phyloP scores from a whole-genome alignment of 208 protist genomes.

The Acanthamoeba lenticulata region DNA sequence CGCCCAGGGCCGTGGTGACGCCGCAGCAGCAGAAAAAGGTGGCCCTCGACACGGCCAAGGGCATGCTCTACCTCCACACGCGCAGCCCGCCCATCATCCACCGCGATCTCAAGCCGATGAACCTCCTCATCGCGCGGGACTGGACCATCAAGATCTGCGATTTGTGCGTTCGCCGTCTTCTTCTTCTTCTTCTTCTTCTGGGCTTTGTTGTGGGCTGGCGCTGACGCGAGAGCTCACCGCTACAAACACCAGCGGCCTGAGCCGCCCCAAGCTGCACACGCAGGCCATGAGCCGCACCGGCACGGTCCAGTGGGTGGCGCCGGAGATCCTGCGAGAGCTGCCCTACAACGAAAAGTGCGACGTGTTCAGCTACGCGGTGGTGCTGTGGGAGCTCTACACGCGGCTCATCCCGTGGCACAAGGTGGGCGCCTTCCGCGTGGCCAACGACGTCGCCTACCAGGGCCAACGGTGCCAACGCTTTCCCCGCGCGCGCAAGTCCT shows the following conservation, averaged over 20 bases:
- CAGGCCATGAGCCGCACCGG: conserved; percentile 51
- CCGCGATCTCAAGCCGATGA: conserved; percentile 73
- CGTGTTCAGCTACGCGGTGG: conserved; percentile 74
- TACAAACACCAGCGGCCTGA: conserved; percentile 15
- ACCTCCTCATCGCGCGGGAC: conserved; percentile 71
- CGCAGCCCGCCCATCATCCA: conserved; percentile 50
- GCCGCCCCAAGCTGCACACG: conserved; percentile 68
- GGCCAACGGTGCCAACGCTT: neutral
- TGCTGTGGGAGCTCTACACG: conserved; percentile 71
- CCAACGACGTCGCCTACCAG: conserved; percentile 15
- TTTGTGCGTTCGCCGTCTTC: conserved; percentile 10
- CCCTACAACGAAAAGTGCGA: conserved; percentile 72
- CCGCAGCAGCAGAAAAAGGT: conserved; percentile 55
- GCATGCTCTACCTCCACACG: conserved; percentile 74
- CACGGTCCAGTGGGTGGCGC: conserved; percentile 67
- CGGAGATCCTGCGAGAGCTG: conserved; percentile 74
- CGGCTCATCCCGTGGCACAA: neutral
- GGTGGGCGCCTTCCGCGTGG: neutral
- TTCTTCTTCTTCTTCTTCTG: neutral
- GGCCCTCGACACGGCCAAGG: conserved; percentile 71
- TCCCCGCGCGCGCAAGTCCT: neutral
- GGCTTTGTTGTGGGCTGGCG: too few relatives aligned
- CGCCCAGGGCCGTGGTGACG: neutral
- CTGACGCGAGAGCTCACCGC: neutral
- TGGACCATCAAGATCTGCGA: conserved; percentile 70